A percentile compares a stretch with the other conserved stretches of the same genome.
Evolutionary conservation across 2,329 filamentous ascomycete species (phyloP).

Genomic region (Penicillium brevicompactum): DNA sequence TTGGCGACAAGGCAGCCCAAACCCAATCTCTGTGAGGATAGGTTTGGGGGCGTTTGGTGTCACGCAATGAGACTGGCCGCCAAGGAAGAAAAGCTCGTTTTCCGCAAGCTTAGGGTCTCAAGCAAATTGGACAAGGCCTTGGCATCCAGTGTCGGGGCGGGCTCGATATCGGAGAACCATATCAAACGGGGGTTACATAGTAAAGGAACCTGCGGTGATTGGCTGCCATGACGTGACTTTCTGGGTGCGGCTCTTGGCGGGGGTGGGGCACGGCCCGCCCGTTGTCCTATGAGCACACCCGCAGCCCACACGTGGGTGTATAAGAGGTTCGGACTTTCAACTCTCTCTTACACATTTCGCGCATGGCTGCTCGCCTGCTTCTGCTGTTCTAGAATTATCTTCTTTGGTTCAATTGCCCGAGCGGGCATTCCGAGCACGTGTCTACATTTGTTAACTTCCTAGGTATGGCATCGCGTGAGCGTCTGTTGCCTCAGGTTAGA

Average conservation of each 20-base stretch:
- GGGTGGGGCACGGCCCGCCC: slow-evolving; percentile 10
- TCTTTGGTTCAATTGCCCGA: neutral
- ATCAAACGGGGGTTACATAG: slow-evolving; percentile 8
- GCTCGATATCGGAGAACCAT: neutral
- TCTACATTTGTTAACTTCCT: no score
- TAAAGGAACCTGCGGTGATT: neutral
- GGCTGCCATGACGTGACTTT: neutral
- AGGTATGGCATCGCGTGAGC: no score
- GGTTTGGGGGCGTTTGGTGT: neutral
- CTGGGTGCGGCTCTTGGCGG: slow-evolving; percentile 17
- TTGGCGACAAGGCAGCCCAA: slow-evolving; percentile 18
- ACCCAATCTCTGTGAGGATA: slow-evolving; percentile 1
- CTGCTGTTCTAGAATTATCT: neutral
- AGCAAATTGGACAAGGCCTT: slow-evolving; percentile 8
- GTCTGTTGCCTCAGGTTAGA: no score
- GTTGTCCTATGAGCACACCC: slow-evolving; percentile 17
- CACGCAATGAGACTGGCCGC: neutral
- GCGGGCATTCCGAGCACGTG: neutral
- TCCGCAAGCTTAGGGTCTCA: slow-evolving; percentile 6
- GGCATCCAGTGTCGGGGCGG: neutral
- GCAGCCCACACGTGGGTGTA: slow-evolving; percentile 11
- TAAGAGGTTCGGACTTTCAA: slow-evolving; percentile 3
- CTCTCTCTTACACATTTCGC: neutral
- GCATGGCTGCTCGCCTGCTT: neutral
- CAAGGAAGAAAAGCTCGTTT: neutral